These are phyloP conservation scores for Basipetospora chlamydospora DNA, from an alignment of 2,329 filamentous ascomycete genomes.

Conservation along the genomic window DNA sequence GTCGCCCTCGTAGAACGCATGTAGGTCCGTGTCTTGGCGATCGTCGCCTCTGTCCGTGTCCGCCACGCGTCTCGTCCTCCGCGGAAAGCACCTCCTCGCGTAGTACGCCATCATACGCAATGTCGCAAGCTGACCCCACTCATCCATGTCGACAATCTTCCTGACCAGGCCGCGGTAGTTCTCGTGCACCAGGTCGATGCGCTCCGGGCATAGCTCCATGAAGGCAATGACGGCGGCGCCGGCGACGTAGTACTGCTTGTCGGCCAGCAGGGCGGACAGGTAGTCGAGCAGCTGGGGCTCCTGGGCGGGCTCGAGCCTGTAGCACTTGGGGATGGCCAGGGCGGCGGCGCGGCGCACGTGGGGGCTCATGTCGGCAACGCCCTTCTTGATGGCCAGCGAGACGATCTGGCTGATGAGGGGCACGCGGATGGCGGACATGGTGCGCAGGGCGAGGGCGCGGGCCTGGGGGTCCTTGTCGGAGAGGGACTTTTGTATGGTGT, in stretches of 20 bases:
- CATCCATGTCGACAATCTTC: slow-evolving; percentile 97
- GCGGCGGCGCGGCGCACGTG: slow-evolving; percentile 87
- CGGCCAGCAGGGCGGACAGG: slow-evolving; percentile 61
- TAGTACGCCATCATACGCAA: slow-evolving; percentile 73
- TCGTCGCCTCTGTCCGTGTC: slow-evolving; percentile 14
- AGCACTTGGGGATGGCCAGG: slow-evolving; percentile 89
- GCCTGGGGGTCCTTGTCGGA: slow-evolving; percentile 85
- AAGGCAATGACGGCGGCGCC: slow-evolving; percentile 85
- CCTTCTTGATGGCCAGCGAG: slow-evolving; percentile 87
- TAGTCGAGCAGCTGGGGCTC: slow-evolving; percentile 76
- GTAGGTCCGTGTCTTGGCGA: slow-evolving; percentile 27
- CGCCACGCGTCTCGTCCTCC: slow-evolving; percentile 43
- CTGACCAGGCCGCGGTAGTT: slow-evolving; percentile 75
- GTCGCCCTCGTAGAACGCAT: slow-evolving; percentile 58
- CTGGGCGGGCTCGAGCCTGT: slow-evolving; percentile 74
- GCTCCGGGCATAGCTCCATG: slow-evolving; percentile 74
- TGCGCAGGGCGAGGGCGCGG: slow-evolving; percentile 79
- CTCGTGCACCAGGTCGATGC: slow-evolving; percentile 77
- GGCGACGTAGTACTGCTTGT: slow-evolving; percentile 93
- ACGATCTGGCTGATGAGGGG: slow-evolving; percentile 98
- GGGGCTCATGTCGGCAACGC: slow-evolving; percentile 84
- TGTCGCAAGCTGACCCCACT: slow-evolving; percentile 86
- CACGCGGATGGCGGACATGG: slow-evolving; percentile 95
- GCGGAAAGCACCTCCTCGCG: slow-evolving; percentile 74
- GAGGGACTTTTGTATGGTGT: slow-evolving; percentile 95